phyloP scores from a whole-genome alignment of 2,329 filamentous ascomycete species.

The Bipolaris cookei region DNA sequence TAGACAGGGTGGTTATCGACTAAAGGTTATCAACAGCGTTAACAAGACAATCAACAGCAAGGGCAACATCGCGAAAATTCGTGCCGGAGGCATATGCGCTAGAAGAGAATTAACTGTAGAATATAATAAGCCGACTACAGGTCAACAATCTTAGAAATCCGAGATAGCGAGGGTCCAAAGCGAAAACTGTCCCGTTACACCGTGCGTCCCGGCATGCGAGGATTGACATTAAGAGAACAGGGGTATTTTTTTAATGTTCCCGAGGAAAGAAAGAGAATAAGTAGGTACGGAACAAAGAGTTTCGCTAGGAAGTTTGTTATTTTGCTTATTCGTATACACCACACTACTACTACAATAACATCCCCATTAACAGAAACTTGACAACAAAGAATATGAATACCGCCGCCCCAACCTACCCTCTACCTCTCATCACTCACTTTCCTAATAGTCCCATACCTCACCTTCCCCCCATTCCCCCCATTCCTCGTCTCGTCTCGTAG shows the following conservation, averaged over 20 bases:
- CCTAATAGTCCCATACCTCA: not conserved
- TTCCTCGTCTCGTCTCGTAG: not conserved
- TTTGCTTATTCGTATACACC: too few relatives aligned
- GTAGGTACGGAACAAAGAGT: too few relatives aligned
- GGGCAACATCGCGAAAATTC: slow-evolving; percentile 2
- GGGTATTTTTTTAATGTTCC: too few relatives aligned
- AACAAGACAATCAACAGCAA: slow-evolving; percentile 1
- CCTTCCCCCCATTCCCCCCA: not conserved
- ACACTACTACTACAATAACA: too few relatives aligned
- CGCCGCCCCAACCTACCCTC: not conserved
- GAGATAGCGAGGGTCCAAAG: slow-evolving; percentile 1
- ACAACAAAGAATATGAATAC: too few relatives aligned
- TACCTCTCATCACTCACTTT: slow-evolving; percentile 1
- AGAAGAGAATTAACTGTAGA: not conserved
- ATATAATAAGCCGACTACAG: not conserved
- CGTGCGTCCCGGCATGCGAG: not conserved
- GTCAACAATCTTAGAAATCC: not conserved
- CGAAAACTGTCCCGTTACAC: slow-evolving; percentile 3
- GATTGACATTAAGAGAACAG: too few relatives aligned
- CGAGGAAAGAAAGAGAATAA: too few relatives aligned
- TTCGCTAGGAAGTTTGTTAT: too few relatives aligned
- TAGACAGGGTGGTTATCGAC: not conserved
- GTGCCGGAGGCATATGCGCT: not conserved
- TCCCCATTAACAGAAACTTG: too few relatives aligned
- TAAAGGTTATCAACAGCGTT: not conserved